Percentiles rank a stretch among this genome's conserved stretches.
Conservation (phyloP, 202 grass and related monocot species). For the Panicum virgatum region DNA sequence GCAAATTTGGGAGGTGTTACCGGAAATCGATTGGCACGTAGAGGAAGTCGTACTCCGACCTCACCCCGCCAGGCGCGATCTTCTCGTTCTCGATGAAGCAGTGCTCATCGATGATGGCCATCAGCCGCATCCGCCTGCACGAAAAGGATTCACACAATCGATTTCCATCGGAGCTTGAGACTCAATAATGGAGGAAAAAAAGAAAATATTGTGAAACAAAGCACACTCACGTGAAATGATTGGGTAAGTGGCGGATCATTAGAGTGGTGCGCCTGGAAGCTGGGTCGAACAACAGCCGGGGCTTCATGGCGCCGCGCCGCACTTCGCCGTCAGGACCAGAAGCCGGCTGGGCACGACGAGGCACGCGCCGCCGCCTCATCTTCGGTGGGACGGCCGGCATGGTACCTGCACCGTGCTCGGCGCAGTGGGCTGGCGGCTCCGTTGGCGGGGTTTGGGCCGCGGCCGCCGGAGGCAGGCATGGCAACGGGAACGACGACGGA, state of each 20-base stretch:
- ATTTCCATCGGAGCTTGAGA: not conserved
- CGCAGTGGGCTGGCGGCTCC: not conserved
- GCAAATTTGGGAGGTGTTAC: not conserved
- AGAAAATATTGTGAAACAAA: not conserved
- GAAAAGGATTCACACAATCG: not conserved
- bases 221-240: constrained; percentile 30
- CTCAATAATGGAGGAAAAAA: not conserved
- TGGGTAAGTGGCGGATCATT: constrained; percentile 49
- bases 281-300: not conserved
- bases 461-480: not conserved
- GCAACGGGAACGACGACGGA: not conserved
- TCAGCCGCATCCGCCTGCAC: constrained; percentile 30
- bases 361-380: too few species aligned
- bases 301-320: not conserved
- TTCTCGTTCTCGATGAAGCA: constrained; percentile 47
- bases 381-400: too few species aligned
- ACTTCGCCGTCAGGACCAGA: too few species aligned
- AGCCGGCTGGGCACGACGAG: not conserved
- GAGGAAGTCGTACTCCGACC: constrained; percentile 56
- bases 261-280: not conserved
- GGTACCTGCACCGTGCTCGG: not conserved
- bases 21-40: constrained; percentile 68
- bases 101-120: constrained; percentile 42
- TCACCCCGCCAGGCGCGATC: not conserved
- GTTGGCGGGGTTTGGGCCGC: not conserved